Percentiles rank a stretch among this genome's conserved stretches.
Evolutionary conservation across 225 moss, liverwort and hornwort genomes (phyloP).

Genomic region (Marchantia paleacea): DNA sequence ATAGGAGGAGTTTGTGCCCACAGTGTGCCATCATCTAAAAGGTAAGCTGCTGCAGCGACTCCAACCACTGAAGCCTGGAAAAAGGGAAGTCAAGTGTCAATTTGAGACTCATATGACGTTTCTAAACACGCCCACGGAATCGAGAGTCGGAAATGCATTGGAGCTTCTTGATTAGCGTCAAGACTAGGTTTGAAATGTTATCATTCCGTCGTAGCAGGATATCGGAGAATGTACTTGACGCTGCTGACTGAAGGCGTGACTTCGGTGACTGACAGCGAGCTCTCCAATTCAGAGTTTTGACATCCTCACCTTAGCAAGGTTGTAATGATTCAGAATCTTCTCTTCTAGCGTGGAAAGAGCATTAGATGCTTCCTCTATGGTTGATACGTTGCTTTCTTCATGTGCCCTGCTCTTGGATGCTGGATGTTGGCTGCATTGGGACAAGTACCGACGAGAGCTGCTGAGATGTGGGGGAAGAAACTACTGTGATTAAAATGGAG

Average conservation of each 20-base stretch:
- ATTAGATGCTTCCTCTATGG: constrained; percentile 59
- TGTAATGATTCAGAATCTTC: constrained; percentile 79
- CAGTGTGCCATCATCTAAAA: constrained; percentile 84
- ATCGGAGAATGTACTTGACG: neutral
- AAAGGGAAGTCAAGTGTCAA: neutral
- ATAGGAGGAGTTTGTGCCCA: constrained; percentile 82
- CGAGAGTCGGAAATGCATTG: neutral
- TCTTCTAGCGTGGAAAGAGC: constrained; percentile 61
- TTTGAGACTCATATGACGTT: neutral
- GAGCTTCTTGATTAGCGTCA: neutral
- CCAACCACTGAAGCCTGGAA: constrained; percentile 67
- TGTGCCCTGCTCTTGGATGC: constrained; percentile 43
- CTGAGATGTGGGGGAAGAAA: neutral
- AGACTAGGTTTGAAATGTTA: neutral
- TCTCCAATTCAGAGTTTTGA: neutral
- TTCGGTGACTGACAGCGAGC: neutral
- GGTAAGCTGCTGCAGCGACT: constrained; percentile 79
- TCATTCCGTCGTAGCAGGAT: neutral
- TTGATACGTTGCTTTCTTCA: constrained; percentile 47
- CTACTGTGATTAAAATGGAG: neutral
- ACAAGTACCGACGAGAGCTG: neutral
- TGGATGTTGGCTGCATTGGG: constrained; percentile 23
- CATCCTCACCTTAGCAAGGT: constrained; percentile 61
- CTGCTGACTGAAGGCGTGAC: neutral
- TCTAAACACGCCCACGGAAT: neutral